These are phyloP conservation scores for Phytophthora pseudosyringae DNA, from an alignment of 352 stramenopile species.

Conservation along the genomic window DNA sequence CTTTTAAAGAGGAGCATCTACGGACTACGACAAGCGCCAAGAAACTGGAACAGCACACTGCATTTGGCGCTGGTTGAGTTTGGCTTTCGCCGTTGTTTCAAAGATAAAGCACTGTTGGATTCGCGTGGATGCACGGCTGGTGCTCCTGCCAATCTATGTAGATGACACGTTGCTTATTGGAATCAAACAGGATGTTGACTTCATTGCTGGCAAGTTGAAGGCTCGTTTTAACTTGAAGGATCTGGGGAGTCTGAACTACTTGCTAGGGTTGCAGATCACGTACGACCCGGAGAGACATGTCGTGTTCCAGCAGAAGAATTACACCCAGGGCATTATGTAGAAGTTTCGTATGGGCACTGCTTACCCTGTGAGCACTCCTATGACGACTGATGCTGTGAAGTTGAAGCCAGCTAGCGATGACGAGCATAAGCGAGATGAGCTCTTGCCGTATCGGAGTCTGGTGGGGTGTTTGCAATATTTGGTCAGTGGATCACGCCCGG, in stretches of 20 bases:
- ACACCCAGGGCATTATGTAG: slow-evolving; percentile 15
- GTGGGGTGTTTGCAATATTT: slow-evolving; percentile 23
- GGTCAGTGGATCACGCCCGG: slow-evolving; percentile 8
- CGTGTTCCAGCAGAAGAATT: not conserved
- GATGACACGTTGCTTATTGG: slow-evolving; percentile 20
- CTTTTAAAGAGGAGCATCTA: slow-evolving; percentile 10
- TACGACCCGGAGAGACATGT: not conserved
- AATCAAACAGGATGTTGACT: not conserved
- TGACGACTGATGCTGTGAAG: slow-evolving; percentile 15
- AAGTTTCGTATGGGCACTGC: slow-evolving; percentile 8
- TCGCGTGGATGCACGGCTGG: not conserved
- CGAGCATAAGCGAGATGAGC: slow-evolving; percentile 11
- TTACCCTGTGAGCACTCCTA: slow-evolving; percentile 9
- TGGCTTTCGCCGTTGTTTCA: not conserved
- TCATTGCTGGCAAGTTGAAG: slow-evolving; percentile 1
- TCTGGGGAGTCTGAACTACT: slow-evolving; percentile 11
- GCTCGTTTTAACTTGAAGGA: slow-evolving; percentile 11
- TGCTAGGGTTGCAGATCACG: slow-evolving; percentile 3
- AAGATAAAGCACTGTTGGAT: slow-evolving; percentile 17
- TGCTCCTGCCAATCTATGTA: slow-evolving; percentile 16
- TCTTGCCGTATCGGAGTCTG: slow-evolving; percentile 22
- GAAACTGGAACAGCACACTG: slow-evolving; percentile 17
- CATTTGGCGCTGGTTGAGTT: slow-evolving; percentile 11
- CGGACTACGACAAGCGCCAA: not conserved
- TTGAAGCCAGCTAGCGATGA: not conserved